Conservation (phyloP, 768 basidiomycete genomes). For the Tephrocybe sp. region DNA sequence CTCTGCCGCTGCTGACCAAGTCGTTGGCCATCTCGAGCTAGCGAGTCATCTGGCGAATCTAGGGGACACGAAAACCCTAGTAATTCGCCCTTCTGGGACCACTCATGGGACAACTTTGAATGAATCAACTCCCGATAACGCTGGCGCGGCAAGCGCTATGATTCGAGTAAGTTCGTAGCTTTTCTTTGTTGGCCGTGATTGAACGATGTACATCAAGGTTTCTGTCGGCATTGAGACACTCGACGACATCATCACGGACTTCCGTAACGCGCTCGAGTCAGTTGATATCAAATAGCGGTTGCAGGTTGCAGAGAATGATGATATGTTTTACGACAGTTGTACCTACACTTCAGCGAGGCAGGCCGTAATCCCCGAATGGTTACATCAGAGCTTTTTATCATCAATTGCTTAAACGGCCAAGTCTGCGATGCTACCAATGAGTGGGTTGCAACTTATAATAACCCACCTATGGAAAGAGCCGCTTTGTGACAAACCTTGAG, state of each 20-base stretch:
- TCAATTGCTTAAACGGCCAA: too few species aligned
- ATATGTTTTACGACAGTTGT: too few species aligned
- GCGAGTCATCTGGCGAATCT: conserved; percentile 32
- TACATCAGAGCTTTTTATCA: too few species aligned
- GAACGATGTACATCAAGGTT: not conserved
- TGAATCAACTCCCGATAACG: not conserved
- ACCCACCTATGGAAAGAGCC: too few species aligned
- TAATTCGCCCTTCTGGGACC: conserved; percentile 2
- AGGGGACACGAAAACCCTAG: conserved; percentile 11
- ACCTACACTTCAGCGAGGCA: too few species aligned
- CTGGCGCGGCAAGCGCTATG: not conserved
- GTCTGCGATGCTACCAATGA: too few species aligned
- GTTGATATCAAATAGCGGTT: not conserved
- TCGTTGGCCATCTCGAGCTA: conserved; percentile 35
- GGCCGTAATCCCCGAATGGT: too few species aligned
- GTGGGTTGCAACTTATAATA: too few species aligned
- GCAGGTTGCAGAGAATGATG: not conserved
- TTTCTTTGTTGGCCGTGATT: not conserved
- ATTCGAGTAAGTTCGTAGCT: conserved; percentile 1
- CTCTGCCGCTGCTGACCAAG: conserved; percentile 21
- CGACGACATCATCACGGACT: not conserved
- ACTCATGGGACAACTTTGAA: conserved; percentile 2
- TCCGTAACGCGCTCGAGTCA: not conserved
- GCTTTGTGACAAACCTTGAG: too few species aligned
- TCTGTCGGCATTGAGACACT: not conserved